A percentile compares a stretch with the other conserved stretches of the same genome.
Evolutionary conservation across 805 yeast genomes (phyloP).

Genomic region (Myxozyma neotropica): DNA sequence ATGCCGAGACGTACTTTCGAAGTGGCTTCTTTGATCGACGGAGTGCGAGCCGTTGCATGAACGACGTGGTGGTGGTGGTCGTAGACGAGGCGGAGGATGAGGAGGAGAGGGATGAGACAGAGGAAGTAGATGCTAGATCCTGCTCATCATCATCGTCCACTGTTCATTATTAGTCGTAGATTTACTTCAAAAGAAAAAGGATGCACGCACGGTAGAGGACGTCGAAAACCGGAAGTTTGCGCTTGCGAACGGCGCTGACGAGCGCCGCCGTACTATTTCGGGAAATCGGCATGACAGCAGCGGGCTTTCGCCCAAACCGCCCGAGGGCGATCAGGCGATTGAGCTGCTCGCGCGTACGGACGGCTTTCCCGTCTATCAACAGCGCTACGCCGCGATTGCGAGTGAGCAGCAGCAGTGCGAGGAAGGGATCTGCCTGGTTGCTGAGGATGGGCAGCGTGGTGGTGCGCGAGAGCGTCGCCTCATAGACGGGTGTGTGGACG

Average conservation of each 20-base stretch:
- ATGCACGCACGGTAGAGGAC: conserved; percentile 25
- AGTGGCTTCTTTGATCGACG: conserved; percentile 3
- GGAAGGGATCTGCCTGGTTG: conserved; percentile 18
- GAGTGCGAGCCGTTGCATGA: conserved; percentile 4
- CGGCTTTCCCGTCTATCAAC: conserved; percentile 23
- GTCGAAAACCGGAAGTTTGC: conserved; percentile 20
- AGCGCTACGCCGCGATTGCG: conserved; percentile 23
- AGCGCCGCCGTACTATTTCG: background rate
- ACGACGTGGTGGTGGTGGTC: conserved; percentile 5
- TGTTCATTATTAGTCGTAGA: background rate
- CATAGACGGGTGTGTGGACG: conserved; percentile 16
- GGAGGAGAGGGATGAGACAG: conserved; percentile 16
- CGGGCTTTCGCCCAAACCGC: conserved; percentile 24
- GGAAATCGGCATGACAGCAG: conserved; percentile 8
- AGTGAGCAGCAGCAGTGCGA: conserved; percentile 9
- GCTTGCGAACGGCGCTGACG: background rate
- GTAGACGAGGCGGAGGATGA: conserved; percentile 8
- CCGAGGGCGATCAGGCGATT: conserved; percentile 30
- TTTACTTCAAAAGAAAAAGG: background rate
- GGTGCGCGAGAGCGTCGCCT: conserved; percentile 28
- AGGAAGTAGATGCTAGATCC: conserved; percentile 1
- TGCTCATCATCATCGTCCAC: background rate
- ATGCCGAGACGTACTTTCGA: conserved; percentile 15
- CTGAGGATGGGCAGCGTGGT: conserved; percentile 27
- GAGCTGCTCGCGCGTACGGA: conserved; percentile 29